Percentiles rank a stretch among this genome's conserved stretches.
phyloP scores from a whole-genome alignment of 83 land plant species.

The Picea engelmannii region DNA sequence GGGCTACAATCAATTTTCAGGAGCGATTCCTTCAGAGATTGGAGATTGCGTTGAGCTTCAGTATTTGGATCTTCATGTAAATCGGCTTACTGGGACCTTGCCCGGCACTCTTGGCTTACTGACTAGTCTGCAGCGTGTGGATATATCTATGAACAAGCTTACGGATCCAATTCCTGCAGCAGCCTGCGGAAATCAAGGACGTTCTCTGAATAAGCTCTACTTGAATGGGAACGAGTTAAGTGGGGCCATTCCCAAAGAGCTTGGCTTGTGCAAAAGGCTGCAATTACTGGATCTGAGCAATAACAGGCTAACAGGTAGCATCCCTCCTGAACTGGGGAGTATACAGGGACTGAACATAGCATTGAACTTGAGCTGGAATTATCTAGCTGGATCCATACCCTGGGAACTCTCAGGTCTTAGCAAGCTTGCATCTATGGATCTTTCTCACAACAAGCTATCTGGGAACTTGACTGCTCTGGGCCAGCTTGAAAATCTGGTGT shows the following conservation, averaged over 20 bases:
- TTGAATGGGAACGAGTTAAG: constrained; percentile 43
- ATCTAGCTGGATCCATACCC: constrained; percentile 53
- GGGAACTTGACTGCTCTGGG: constrained; percentile 44
- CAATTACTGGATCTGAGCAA: constrained; percentile 61
- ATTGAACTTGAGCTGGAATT: constrained; percentile 65
- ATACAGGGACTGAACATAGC: constrained; percentile 55
- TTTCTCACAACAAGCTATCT: constrained; percentile 57
- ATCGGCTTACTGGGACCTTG: constrained; percentile 50
- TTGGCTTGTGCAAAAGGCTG: constrained; percentile 44
- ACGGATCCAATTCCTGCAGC: constrained; percentile 26
- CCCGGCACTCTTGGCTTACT: constrained; percentile 46
- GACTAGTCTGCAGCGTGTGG: constrained; percentile 37
- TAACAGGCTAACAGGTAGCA: constrained; percentile 46
- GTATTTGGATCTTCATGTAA: constrained; percentile 67
- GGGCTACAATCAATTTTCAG: constrained; percentile 52
- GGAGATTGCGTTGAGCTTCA: constrained; percentile 57
- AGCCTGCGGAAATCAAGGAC: constrained; percentile 25
- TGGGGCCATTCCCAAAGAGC: constrained; percentile 43
- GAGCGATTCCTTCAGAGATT: constrained; percentile 59
- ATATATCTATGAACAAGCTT: constrained; percentile 50
- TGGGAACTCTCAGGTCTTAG: constrained; percentile 35
- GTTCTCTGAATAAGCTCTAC: constrained; percentile 48
- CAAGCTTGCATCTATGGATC: constrained; percentile 51
- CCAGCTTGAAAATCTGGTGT: constrained; percentile 49
- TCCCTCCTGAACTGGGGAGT: constrained; percentile 54